These are phyloP conservation scores for Rhytidhysteron rufulum DNA, from an alignment of 2,329 filamentous ascomycete species.

Conservation along the genomic window DNA sequence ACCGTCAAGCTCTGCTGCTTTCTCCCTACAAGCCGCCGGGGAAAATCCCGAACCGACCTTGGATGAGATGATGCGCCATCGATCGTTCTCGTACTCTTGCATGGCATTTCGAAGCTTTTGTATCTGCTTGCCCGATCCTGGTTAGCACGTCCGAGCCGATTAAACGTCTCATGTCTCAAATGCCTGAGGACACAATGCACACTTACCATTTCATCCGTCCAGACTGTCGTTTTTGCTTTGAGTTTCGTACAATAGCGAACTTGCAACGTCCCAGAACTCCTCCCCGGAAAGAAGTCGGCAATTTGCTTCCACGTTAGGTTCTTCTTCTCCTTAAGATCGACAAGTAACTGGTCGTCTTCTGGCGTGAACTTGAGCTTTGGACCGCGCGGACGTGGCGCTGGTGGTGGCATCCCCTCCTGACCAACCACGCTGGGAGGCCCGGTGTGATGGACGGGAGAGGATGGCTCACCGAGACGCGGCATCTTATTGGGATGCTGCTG, in stretches of 20 bases:
- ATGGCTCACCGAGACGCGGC: slow-evolving; percentile 51
- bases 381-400: slow-evolving; percentile 74
- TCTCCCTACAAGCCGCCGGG: slow-evolving; percentile 79
- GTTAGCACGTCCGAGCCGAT: slow-evolving; percentile 29
- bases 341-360: slow-evolving; percentile 82
- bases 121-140: slow-evolving; percentile 52
- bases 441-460: slow-evolving; percentile 41
- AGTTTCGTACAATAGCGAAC: slow-evolving; percentile 94
- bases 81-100: slow-evolving; percentile 84
- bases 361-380: slow-evolving; percentile 93
- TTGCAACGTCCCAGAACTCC: slow-evolving; percentile 85
- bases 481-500: slow-evolving; percentile 67
- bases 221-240: slow-evolving; percentile 88
- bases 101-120: slow-evolving; percentile 72
- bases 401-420: slow-evolving; percentile 79
- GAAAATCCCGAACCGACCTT: slow-evolving; percentile 91
- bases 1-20: slow-evolving; percentile 59
- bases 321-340: slow-evolving; percentile 91
- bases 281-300: slow-evolving; percentile 88
- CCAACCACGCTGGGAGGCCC: slow-evolving; percentile 82
- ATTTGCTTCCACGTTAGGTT: slow-evolving; percentile 97
- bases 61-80: slow-evolving; percentile 86
- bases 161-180: slow-evolving; percentile 35
- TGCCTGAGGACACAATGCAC: background rate
- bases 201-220: slow-evolving; percentile 89